phyloP scores from a whole-genome alignment of 2,329 filamentous ascomycete species.

The Lasiodiplodia sp. region DNA sequence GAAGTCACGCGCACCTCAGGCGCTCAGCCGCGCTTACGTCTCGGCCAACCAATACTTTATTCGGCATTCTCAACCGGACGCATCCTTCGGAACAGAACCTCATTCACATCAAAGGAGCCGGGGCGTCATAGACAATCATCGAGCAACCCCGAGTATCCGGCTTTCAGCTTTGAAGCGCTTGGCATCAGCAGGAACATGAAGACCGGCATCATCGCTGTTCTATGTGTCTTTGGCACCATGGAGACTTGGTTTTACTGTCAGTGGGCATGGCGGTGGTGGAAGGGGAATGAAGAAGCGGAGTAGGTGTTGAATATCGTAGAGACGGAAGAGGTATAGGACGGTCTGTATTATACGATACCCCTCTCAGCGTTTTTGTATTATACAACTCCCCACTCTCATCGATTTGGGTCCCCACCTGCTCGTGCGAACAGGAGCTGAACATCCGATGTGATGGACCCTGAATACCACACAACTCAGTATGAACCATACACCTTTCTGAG shows the following conservation, averaged over 20 bases:
- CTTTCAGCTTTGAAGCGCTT: conserved; percentile 11
- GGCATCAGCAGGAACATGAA: conserved; percentile 12
- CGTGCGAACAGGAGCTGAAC: not conserved
- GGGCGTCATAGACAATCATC: not conserved
- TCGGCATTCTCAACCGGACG: not conserved
- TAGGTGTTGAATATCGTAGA: not conserved
- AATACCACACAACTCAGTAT: not conserved
- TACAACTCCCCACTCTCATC: not conserved
- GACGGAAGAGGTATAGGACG: not conserved
- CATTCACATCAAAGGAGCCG: not conserved
- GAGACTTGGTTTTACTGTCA: conserved; percentile 7
- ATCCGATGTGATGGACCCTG: not conserved
- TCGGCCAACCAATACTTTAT: not conserved
- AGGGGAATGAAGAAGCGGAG: not conserved
- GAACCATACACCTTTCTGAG: not conserved
- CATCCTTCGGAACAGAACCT: not conserved
- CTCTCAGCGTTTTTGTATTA: not conserved
- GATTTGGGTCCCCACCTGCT: not conserved
- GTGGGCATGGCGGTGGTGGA: conserved; percentile 11
- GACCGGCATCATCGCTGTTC: not conserved
- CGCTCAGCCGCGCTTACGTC: not conserved
- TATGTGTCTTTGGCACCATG: not conserved
- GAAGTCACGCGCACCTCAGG: not conserved
- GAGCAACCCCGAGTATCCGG: not conserved
- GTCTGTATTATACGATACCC: not conserved